A percentile compares a stretch with the other conserved stretches of the same genome.
These are phyloP conservation scores for Hericium alpestre DNA, from an alignment of 768 basidiomycete genomes.

Conservation along the genomic window DNA sequence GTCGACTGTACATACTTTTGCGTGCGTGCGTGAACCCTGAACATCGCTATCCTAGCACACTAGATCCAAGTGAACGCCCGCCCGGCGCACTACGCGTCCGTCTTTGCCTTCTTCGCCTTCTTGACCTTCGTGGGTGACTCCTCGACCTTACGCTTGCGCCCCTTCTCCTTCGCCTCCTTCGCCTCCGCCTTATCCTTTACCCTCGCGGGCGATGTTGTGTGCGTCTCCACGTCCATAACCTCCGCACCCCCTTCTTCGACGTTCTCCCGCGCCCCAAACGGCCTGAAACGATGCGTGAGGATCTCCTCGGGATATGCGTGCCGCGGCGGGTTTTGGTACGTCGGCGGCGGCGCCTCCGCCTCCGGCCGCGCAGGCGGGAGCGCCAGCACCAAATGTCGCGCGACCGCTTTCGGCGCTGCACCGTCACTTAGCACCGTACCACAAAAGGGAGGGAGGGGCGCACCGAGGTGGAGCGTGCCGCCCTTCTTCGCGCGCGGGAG, in stretches of 20 bases:
- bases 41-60: not conserved
- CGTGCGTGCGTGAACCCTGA: no score
- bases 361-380: conserved; percentile 5
- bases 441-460: not conserved
- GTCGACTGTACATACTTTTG: not conserved
- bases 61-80: not conserved
- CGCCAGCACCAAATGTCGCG: conserved; percentile 8
- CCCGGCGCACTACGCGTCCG: not conserved
- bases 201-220: not conserved
- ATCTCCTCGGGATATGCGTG: conserved; percentile 9
- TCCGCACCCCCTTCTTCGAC: not conserved
- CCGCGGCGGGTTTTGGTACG: conserved; percentile 4
- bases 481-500: conserved; percentile 8
- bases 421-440: not conserved
- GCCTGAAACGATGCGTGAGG: conserved; percentile 10
- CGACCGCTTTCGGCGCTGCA: conserved; percentile 7
- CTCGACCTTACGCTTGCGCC: conserved; percentile 4
- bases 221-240: not conserved
- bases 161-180: not conserved
- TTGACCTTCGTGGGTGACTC: conserved; percentile 3
- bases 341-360: not conserved
- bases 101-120: conserved; percentile 9
- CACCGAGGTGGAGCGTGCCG: conserved; percentile 11
- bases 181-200: not conserved
- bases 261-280: conserved; percentile 7